Evolutionary conservation across 1,139 yeast genomes (phyloP).

Genomic region (Protomyces inouyei): DNA sequence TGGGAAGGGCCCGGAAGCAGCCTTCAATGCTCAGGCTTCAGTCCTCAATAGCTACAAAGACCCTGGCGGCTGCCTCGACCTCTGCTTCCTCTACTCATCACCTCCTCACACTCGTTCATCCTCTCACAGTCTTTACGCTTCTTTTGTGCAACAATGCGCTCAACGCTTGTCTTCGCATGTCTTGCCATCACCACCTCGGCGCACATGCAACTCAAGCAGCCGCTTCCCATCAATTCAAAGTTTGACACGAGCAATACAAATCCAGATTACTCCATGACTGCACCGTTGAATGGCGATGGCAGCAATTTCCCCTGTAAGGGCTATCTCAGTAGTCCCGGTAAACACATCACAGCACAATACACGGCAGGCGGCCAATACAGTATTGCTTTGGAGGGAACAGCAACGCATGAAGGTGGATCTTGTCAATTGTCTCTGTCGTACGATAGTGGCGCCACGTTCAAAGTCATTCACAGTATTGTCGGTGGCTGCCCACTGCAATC

Average conservation of each 20-base stretch:
- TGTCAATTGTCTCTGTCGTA: constrained; percentile 37
- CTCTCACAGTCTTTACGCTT: no score
- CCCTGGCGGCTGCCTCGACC: no score
- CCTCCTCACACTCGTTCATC: no score
- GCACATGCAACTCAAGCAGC: constrained; percentile 1
- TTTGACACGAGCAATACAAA: constrained; percentile 9
- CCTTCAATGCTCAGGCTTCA: no score
- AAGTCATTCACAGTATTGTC: constrained; percentile 36
- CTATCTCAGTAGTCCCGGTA: constrained; percentile 33
- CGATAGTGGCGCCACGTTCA: constrained; percentile 35
- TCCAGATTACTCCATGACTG: constrained; percentile 25
- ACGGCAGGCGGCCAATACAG: constrained; percentile 33
- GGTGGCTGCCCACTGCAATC: constrained; percentile 37
- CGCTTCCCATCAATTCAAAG: constrained; percentile 15
- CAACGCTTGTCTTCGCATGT: background rate
- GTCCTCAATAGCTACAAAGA: no score
- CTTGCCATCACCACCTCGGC: background rate
- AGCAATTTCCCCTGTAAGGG: constrained; percentile 36
- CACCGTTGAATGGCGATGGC: constrained; percentile 19
- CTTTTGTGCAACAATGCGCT: no score
- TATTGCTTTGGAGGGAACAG: constrained; percentile 34
- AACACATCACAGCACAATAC: constrained; percentile 34
- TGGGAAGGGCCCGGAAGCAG: no score
- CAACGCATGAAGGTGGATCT: constrained; percentile 37
- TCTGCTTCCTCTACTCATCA: no score